phyloP scores from a whole-genome alignment of 768 basidiomycete genomes.

The Termitomyces sp. region DNA sequence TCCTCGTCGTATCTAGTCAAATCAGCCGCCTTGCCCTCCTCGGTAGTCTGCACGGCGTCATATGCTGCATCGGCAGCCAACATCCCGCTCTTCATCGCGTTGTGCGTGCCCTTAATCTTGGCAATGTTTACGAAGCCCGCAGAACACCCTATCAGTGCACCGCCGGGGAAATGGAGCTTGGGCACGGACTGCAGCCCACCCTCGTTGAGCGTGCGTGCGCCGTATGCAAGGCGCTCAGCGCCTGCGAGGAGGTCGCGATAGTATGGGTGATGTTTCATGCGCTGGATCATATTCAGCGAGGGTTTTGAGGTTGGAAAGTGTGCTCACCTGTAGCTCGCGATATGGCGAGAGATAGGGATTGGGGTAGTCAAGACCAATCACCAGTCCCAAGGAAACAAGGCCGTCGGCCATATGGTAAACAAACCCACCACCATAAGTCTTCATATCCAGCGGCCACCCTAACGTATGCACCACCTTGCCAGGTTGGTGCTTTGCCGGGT shows the following conservation, averaged over 20 bases:
- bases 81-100: constrained; percentile 99
- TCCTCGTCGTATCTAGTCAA: constrained; percentile 69
- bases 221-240: constrained; percentile 78
- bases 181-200: constrained; percentile 93
- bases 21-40: constrained; percentile 33
- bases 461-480: constrained; percentile 89
- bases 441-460: constrained; percentile 84
- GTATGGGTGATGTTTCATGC: constrained; percentile 97
- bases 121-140: constrained; percentile 96
- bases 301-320: too few species aligned
- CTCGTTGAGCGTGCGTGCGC: constrained; percentile 85
- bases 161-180: constrained; percentile 81
- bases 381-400: constrained; percentile 85
- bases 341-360: constrained; percentile 94
- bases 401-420: constrained; percentile 94
- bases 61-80: constrained; percentile 89
- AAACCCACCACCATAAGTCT: constrained; percentile 91
- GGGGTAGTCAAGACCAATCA: constrained; percentile 89
- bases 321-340: constrained; percentile 80
- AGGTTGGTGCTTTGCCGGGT: constrained; percentile 52
- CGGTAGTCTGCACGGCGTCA: constrained; percentile 38
- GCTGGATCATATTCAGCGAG: constrained; percentile 14
- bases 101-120: constrained; percentile 98
- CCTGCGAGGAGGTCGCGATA: constrained; percentile 77
- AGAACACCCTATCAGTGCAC: constrained; percentile 90